Base-by-base conservation (phyloP, 2,329 filamentous ascomycete genomes). In the Venturia oleaginea region DNA sequence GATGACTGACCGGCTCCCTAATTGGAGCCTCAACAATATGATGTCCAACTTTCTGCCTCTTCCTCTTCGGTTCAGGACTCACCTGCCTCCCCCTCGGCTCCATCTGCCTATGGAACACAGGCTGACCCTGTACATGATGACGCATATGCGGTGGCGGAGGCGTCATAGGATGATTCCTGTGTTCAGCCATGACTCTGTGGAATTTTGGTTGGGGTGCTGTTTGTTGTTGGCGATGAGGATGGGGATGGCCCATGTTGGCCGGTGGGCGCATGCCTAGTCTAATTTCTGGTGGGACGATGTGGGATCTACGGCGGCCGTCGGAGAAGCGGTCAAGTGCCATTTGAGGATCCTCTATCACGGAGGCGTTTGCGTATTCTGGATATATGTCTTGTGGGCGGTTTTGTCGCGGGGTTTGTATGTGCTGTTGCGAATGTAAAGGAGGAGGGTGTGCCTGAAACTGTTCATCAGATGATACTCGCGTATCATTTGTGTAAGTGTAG, bases 211-310 rank as follows among this genome's bases (percentile, higher is more conserved):
- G 59, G 19, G 13, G 59, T 7, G 59, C 34, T 10, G 40, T n/a
- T 38, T 40, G 40, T 17, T 61, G 59, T n/a, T 61, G 59, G 15
- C 37, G 59, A 3, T 40, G 40, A 17, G 11, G n/a, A 37, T 60
- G 34, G 17, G 38, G 3, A 48, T 30, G 24, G 4, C 42, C 24
- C 43, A 51, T 51, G 42, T 37, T 42, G 24, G 22, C 38, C 37
- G 22, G 24, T 8, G 43, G 43, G 13, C 32, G 43, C 60, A 37
- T 62, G 38, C 60, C 42, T n/a, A 32, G 27, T 37, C 43, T 48
- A 24, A 51, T 46, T n/a, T 62, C 60, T 37, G 60, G 60, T 30
- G 60, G 60, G 4, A 62, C 60, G 1, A 42, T 62, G 24, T 62
- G 60, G 3, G 60, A 62, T 24, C 60, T 42, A 46, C 60, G 60